These are phyloP conservation scores for Sporobolomyces roseus DNA, from an alignment of 768 basidiomycete genomes.

Conservation along the genomic window DNA sequence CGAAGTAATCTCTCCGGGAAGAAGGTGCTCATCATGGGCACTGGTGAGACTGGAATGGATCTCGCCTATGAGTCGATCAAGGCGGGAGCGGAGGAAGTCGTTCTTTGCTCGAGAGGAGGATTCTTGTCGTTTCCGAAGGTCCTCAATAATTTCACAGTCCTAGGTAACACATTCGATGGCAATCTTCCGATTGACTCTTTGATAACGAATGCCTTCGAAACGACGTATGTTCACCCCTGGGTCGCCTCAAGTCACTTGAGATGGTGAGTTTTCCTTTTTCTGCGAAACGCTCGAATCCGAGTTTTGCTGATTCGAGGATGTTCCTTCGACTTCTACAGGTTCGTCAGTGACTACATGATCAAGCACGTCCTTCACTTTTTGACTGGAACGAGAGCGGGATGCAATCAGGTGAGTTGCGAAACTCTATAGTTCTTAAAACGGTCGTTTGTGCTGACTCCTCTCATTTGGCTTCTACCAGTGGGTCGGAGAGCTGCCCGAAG, in stretches of 20 bases:
- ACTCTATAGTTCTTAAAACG: slow-evolving; percentile 48
- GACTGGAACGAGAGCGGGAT: slow-evolving; percentile 52
- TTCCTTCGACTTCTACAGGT: background rate
- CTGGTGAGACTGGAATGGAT: slow-evolving; percentile 65
- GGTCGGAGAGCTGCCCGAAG: slow-evolving; percentile 59
- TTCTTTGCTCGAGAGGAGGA: slow-evolving; percentile 57
- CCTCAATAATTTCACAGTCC: slow-evolving; percentile 58
- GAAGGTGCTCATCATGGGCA: slow-evolving; percentile 59
- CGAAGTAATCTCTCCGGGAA: slow-evolving; percentile 54
- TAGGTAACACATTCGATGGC: slow-evolving; percentile 54
- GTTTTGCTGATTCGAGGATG: no score
- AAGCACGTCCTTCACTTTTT: slow-evolving; percentile 61
- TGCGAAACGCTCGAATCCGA: no score
- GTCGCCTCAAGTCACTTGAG: slow-evolving; percentile 57
- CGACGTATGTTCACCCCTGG: slow-evolving; percentile 59
- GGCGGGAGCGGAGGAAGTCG: slow-evolving; percentile 56
- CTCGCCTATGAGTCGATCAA: slow-evolving; percentile 54
- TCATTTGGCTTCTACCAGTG: slow-evolving; percentile 59
- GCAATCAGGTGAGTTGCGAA: no score
- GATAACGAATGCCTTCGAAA: slow-evolving; percentile 61
- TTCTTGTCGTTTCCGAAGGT: slow-evolving; percentile 61
- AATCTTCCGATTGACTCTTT: slow-evolving; percentile 52
- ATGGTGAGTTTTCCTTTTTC: slow-evolving; percentile 51
- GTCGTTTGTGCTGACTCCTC: no score
- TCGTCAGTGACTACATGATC: slow-evolving; percentile 57